phyloP scores from a whole-genome alignment of 2,329 filamentous ascomycete species.

The Catunica adiposa region DNA sequence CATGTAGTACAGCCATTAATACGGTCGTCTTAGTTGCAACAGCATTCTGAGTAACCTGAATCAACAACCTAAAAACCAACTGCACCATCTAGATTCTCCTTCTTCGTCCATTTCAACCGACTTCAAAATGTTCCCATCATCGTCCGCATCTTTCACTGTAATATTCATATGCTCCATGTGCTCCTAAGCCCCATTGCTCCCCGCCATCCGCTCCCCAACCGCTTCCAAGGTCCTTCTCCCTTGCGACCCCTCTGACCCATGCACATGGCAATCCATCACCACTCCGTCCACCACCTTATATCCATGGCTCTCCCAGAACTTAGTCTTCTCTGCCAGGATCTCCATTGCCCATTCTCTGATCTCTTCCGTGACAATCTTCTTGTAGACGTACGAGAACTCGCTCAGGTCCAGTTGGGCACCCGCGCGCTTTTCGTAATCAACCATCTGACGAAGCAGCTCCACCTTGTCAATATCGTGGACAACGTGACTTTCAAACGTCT shows the following conservation, averaged over 20 bases:
- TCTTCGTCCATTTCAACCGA: no score
- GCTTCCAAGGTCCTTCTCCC: no score
- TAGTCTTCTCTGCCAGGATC: slow-evolving; percentile 57
- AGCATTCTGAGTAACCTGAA: no score
- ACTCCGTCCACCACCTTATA: background rate
- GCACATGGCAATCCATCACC: background rate
- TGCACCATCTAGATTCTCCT: no score
- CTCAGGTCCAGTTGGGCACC: slow-evolving; percentile 55
- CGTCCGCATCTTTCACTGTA: no score
- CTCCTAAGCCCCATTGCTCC: no score
- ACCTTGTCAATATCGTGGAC: slow-evolving; percentile 98
- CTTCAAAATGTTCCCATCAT: no score
- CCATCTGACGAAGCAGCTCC: slow-evolving; percentile 84
- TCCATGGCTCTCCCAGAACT: slow-evolving; percentile 43
- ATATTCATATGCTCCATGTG: no score
- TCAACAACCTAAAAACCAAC: no score
- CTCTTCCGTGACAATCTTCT: slow-evolving; percentile 57
- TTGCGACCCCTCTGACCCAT: background rate
- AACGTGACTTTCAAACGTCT: slow-evolving; percentile 70
- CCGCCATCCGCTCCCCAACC: no score
- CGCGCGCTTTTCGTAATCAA: slow-evolving; percentile 75
- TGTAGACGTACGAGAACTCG: slow-evolving; percentile 72
- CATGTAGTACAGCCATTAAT: no score
- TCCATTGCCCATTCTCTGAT: slow-evolving; percentile 65
- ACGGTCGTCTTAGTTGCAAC: no score